A percentile compares a stretch with the other conserved stretches of the same genome.
These are phyloP conservation scores for Salvia hispanica DNA, from an alignment of 257 asterid species.

Conservation along the genomic window DNA sequence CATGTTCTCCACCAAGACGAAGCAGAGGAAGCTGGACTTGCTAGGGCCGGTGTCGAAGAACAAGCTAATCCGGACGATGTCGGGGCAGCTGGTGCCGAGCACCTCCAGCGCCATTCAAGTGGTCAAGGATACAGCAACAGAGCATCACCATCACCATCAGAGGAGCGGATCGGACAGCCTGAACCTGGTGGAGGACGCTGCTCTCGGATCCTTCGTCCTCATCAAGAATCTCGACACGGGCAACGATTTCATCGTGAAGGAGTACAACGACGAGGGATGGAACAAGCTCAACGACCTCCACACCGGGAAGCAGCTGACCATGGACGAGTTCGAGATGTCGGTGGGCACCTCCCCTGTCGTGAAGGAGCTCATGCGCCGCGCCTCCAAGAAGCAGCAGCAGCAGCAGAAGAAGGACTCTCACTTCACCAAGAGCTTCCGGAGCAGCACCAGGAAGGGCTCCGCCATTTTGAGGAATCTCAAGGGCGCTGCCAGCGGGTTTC, in stretches of 20 bases:
- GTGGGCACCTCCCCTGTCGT: slow-evolving; percentile 97
- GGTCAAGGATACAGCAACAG: slow-evolving; percentile 20
- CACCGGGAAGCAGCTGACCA: slow-evolving; percentile 80
- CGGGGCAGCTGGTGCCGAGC: slow-evolving; percentile 36
- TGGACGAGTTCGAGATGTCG: slow-evolving; percentile 88
- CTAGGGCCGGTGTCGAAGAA: slow-evolving; percentile 58
- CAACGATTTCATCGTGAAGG: slow-evolving; percentile 86
- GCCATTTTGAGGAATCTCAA: slow-evolving; percentile 69
- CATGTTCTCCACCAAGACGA: slow-evolving; percentile 40
- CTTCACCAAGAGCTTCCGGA: slow-evolving; percentile 49
- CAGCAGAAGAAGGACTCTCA: slow-evolving; percentile 44
- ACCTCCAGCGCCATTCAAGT: slow-evolving; percentile 33
- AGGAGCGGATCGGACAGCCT: too few species aligned
- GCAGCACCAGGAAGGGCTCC: slow-evolving; percentile 63
- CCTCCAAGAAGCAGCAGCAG: slow-evolving; percentile 28
- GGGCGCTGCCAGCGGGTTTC: slow-evolving; percentile 61
- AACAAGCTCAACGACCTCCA: slow-evolving; percentile 82
- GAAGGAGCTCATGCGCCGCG: slow-evolving; percentile 92
- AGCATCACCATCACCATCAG: too few species aligned
- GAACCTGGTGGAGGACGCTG: slow-evolving; percentile 25
- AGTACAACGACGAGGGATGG: slow-evolving; percentile 91
- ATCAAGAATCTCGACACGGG: slow-evolving; percentile 90
- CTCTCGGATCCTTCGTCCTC: slow-evolving; percentile 48
- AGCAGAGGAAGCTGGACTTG: slow-evolving; percentile 62
- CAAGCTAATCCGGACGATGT: slow-evolving; percentile 55